Evolutionary conservation across 805 yeast species (phyloP), one percentile per base, ranked within the genome.

Genomic region (Priceomyces fermenticarens): DNA sequence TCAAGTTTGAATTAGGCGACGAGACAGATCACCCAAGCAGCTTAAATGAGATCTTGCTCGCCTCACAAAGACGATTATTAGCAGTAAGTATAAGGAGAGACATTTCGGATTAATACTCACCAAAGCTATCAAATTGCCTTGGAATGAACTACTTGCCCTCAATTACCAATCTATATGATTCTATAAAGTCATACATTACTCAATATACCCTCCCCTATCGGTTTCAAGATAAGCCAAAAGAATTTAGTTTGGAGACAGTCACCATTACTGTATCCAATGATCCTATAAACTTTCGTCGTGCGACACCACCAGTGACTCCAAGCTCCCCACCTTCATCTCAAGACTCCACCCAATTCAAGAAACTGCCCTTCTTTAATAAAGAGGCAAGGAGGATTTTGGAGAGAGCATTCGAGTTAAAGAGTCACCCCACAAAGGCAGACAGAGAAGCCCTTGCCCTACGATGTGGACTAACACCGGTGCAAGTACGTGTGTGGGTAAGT

Each of bases 401-500:
- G 37, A 40, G 27, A 17, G 42, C 35, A 10, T 43, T 34, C 36
- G 35, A 36, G 29, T 33, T 38, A 1, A 54, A 53, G 16, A 48
- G 56, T 7, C 40, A 52, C 10, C 67, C 67, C 0, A 60, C 56
- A 32, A 51, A 57, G 14, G 41, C 40, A 20, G 67, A 62, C 17
- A 45, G 65, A 16, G 48, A 51, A 16, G 27, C 52, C 4, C 54
- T 63, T 14, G 65, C 66, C 2, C 51, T 55, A 15, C 53, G 49
- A 35, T 55, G 60, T 38, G 55, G 55, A 1, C 36, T 62, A 6
- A 47, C 59, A 1, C 52, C 57, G 1, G 39, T 53, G 3, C 67
- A 62, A 44, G 64, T 63, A 2, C 48, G 67, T 7, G 63, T 60
- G 2, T 62, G 69, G 69, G 63, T 58, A 52, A 30, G 63, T 57